Evolutionary conservation across 1,284 basidiomycete species (phyloP).

Genomic region (Paramarasmius palmivorus): DNA sequence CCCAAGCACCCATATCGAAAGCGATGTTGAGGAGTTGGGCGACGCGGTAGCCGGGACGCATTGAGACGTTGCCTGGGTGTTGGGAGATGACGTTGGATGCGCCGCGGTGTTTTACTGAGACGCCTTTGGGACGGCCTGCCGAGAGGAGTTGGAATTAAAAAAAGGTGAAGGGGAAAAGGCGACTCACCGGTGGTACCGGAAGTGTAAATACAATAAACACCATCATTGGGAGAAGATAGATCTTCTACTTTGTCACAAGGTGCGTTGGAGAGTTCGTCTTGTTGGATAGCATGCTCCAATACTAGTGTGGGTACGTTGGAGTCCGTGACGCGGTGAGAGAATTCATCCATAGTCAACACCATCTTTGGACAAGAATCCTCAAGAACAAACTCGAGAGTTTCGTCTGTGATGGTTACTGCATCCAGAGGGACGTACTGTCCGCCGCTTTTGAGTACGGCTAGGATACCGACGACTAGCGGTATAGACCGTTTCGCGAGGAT

Average conservation of each 20-base stretch:
- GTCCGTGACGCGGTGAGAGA: conserved; percentile 31
- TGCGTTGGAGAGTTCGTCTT: conserved; percentile 26
- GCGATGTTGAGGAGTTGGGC: conserved; percentile 51
- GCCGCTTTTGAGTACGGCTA: conserved; percentile 47
- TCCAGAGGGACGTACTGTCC: conserved; percentile 52
- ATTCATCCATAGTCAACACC: conserved; percentile 43
- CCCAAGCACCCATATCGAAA: conserved; percentile 57
- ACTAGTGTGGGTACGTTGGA: conserved; percentile 14
- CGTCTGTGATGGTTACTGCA: conserved; percentile 48
- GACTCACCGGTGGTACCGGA: conserved; percentile 32
- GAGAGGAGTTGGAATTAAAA: conserved; percentile 27
- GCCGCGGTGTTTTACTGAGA: conserved; percentile 46
- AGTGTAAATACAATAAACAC: conserved; percentile 54
- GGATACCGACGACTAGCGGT: conserved; percentile 43
- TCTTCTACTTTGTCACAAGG: conserved; percentile 31
- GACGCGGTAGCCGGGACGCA: conserved; percentile 48
- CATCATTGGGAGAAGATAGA: conserved; percentile 35
- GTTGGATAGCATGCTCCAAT: conserved; percentile 30
- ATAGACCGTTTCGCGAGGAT: conserved; percentile 46
- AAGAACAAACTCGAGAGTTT: conserved; percentile 45
- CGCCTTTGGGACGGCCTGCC: conserved; percentile 49
- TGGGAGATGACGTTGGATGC: conserved; percentile 45
- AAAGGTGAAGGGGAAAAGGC: not conserved
- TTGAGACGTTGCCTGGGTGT: conserved; percentile 45
- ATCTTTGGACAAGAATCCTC: conserved; percentile 37